Evolutionary conservation across 805 yeast species (phyloP).

Genomic region (Myxozyma vanderwaltii): DNA sequence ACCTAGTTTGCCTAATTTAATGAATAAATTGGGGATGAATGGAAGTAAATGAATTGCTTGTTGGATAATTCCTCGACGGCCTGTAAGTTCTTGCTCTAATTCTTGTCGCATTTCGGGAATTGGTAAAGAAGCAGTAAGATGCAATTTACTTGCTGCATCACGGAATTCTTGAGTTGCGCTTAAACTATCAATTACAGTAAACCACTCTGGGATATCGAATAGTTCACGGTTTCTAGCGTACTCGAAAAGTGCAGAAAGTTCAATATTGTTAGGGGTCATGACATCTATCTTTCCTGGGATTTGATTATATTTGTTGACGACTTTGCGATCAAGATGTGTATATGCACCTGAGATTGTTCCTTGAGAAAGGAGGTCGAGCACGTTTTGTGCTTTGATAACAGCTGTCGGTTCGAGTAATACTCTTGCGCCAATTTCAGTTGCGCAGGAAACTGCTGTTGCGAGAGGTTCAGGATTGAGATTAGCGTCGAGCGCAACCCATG

Average conservation of each 20-base stretch:
- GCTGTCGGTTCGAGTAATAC: slow-evolving; percentile 79
- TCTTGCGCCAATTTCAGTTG: slow-evolving; percentile 37
- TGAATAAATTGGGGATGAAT: slow-evolving; percentile 62
- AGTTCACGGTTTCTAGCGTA: slow-evolving; percentile 49
- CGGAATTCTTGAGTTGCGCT: slow-evolving; percentile 53
- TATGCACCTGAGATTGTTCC: not conserved
- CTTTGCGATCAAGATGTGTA: not conserved
- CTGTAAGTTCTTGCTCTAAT: slow-evolving; percentile 35
- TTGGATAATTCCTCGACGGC: slow-evolving; percentile 52
- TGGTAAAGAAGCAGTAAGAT: slow-evolving; percentile 44
- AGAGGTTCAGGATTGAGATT: slow-evolving; percentile 56
- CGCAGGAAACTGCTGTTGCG: slow-evolving; percentile 44
- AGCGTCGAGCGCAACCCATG: slow-evolving; percentile 63
- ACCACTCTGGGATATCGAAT: slow-evolving; percentile 69
- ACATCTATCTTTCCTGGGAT: slow-evolving; percentile 41
- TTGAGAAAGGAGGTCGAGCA: slow-evolving; percentile 35
- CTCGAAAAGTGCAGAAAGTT: slow-evolving; percentile 57
- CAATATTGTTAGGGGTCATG: slow-evolving; percentile 70
- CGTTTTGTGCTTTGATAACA: slow-evolving; percentile 54
- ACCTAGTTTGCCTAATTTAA: slow-evolving; percentile 72
- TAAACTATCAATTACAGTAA: slow-evolving; percentile 65
- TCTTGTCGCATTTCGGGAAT: slow-evolving; percentile 39
- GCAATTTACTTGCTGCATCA: slow-evolving; percentile 35
- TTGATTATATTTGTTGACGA: not conserved
- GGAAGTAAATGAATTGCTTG: slow-evolving; percentile 75